These are phyloP conservation scores for Aspergillus haitiensis DNA, from an alignment of 495 filamentous ascomycete species.

Conservation along the genomic window DNA sequence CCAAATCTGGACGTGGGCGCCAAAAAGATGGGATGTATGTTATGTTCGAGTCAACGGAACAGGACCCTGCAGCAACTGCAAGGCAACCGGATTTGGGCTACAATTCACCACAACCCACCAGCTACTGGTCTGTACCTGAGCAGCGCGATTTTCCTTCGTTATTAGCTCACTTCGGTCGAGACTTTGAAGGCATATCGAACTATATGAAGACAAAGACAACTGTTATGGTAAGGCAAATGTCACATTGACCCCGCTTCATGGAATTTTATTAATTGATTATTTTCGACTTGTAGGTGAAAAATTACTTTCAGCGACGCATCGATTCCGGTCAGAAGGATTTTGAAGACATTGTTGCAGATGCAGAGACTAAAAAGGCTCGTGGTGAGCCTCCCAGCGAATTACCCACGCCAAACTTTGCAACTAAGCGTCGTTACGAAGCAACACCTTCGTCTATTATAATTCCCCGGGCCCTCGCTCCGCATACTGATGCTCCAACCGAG, in stretches of 20 bases:
- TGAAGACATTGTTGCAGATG: slow-evolving; percentile 64
- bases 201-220: slow-evolving; percentile 91
- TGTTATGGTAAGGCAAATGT: slow-evolving; percentile 72
- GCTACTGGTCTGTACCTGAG: slow-evolving; percentile 97
- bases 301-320: slow-evolving; percentile 79
- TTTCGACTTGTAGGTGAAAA: slow-evolving; percentile 72
- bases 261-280: not conserved
- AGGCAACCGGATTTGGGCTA: slow-evolving; percentile 39
- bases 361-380: slow-evolving; percentile 65
- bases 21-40: slow-evolving; percentile 42
- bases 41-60: slow-evolving; percentile 46
- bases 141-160: slow-evolving; percentile 76
- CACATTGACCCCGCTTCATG: not conserved
- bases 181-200: slow-evolving; percentile 80
- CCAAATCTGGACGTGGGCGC: slow-evolving; percentile 36
- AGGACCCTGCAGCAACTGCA: slow-evolving; percentile 29
- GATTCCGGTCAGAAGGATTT: slow-evolving; percentile 69
- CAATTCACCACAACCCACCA: slow-evolving; percentile 68
- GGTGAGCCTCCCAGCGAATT: slow-evolving; percentile 71
- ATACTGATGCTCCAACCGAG: slow-evolving; percentile 51
- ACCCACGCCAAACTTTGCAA: slow-evolving; percentile 59
- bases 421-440: slow-evolving; percentile 58
- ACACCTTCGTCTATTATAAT: slow-evolving; percentile 58
- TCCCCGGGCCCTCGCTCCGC: slow-evolving; percentile 61
- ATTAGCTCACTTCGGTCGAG: slow-evolving; percentile 80